phyloP scores from a whole-genome alignment of 2,329 filamentous ascomycete genomes.

The Venturia effusa region DNA sequence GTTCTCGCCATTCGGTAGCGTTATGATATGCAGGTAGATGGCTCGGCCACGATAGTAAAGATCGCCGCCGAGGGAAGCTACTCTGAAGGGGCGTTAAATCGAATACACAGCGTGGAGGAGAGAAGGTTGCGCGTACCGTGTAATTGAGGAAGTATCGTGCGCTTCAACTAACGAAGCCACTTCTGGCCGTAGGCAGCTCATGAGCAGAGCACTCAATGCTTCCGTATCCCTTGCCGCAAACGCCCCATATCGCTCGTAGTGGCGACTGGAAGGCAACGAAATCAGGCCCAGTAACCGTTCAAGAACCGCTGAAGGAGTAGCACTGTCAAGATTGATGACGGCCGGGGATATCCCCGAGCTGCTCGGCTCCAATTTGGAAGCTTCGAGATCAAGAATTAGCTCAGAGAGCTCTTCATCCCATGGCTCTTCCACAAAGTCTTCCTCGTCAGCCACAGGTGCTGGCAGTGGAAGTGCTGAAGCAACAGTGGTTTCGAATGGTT shows the following conservation, averaged over 20 bases:
- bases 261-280: not conserved
- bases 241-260: conserved; percentile 6
- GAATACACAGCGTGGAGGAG: not conserved
- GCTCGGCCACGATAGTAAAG: conserved; percentile 9
- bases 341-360: not conserved
- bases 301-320: conserved; percentile 1
- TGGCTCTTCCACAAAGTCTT: not conserved
- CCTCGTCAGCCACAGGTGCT: not conserved
- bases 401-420: conserved; percentile 2
- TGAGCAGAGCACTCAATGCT: not conserved
- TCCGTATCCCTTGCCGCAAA: not conserved
- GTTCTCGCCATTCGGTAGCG: not conserved
- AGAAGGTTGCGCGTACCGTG: not conserved
- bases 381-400: conserved; percentile 2
- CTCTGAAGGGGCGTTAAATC: not conserved
- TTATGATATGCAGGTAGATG: conserved; percentile 11
- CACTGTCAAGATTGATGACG: not conserved
- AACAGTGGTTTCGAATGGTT: not conserved
- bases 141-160: not conserved
- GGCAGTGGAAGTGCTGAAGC: not conserved
- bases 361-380: not conserved
- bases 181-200: conserved; percentile 4
- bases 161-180: not conserved
- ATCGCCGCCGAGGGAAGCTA: not conserved
- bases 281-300: not conserved